These are phyloP conservation scores for Boletus subcaerulescens DNA, from an alignment of 768 basidiomycete genomes.

Conservation along the genomic window DNA sequence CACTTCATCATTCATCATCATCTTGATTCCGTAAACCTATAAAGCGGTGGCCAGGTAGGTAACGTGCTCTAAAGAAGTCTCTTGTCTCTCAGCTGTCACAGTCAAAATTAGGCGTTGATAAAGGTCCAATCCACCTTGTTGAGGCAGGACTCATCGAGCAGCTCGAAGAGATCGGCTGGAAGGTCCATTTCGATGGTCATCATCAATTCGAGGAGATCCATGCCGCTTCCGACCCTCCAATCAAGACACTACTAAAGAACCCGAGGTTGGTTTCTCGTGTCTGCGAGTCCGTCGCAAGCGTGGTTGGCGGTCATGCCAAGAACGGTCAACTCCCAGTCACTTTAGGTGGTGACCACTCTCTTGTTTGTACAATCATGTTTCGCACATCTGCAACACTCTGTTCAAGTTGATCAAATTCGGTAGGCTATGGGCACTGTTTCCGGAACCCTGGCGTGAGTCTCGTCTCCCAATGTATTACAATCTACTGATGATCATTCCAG, in stretches of 20 bases:
- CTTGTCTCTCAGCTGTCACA: conserved; percentile 30
- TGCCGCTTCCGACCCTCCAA: conserved; percentile 54
- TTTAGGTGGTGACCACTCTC: conserved; percentile 93
- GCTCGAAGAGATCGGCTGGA: conserved; percentile 79
- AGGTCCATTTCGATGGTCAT: conserved; percentile 86
- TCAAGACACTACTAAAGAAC: conserved; percentile 88
- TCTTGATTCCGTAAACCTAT: conserved; percentile 12
- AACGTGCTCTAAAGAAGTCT: conserved; percentile 1
- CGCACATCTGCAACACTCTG: conserved; percentile 1
- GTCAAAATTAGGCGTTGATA: conserved; percentile 79
- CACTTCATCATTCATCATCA: neutral
- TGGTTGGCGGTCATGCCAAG: conserved; percentile 70
- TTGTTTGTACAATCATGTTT: conserved; percentile 48
- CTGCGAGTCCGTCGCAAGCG: conserved; percentile 71
- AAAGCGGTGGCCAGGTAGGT: conserved; percentile 34
- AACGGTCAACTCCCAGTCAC: conserved; percentile 85
- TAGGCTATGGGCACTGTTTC: conserved; percentile 93
- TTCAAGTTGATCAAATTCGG: neutral
- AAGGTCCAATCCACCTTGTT: conserved; percentile 85
- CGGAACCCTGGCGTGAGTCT: conserved; percentile 71
- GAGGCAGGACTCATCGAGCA: conserved; percentile 81
- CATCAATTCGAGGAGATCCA: conserved; percentile 82
- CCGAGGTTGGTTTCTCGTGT: conserved; percentile 85
- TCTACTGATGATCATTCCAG: conserved; percentile 35
- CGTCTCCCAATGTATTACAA: neutral